Base-by-base conservation (phyloP, 2,329 filamentous ascomycete species). In the Curvularia sp. region DNA sequence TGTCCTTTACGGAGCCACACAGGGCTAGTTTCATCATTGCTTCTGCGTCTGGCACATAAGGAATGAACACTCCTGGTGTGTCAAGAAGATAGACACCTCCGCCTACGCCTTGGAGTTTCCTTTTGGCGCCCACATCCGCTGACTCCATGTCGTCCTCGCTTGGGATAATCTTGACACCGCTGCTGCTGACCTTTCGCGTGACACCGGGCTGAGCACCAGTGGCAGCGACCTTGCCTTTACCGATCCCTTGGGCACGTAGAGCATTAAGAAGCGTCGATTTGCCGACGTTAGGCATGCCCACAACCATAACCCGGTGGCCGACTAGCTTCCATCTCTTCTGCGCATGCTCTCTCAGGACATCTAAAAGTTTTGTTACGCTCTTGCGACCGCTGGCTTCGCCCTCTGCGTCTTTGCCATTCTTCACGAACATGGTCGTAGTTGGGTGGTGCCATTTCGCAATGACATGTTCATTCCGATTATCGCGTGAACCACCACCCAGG, bases 201-300 rank as follows among this genome's bases (percentile, higher is more conserved):
- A 98, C 84, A 42, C 95, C 95, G 2, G 95, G 93, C 71, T 97
- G 89, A 10, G 89, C 88, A 9, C 95, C 95, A 1, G 93, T 97
- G 61, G 82, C 83, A 36, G 93, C 91, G 1, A 88, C 93, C 74
- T 94, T 96, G 19, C 83, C 82, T 48, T 83, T 80, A 65, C 82
- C 79, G 64, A 91, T 84, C 39, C 92, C 92, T 18, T 84, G 81
- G 39, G 83, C 85, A 19, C 95, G 89, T 48, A 98, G 84, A 15
- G 88, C 86, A 76, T 99, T 99, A 41, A 99, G 86, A n/a, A 99
- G 82, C 1, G 93, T 93, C 46, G 92, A 96, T 79, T 99, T 99
- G 34, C 95, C 95, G 0, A 97, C 92, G 74, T 99, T 99, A 34
- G 95, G 95, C 93, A 99, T 97, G 54, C 95, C 95, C 13, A 98